Evolutionary conservation across 306 rosid genomes (phyloP), one percentile per base, ranked within the genome.

Genomic region (Rosa lucieae): DNA sequence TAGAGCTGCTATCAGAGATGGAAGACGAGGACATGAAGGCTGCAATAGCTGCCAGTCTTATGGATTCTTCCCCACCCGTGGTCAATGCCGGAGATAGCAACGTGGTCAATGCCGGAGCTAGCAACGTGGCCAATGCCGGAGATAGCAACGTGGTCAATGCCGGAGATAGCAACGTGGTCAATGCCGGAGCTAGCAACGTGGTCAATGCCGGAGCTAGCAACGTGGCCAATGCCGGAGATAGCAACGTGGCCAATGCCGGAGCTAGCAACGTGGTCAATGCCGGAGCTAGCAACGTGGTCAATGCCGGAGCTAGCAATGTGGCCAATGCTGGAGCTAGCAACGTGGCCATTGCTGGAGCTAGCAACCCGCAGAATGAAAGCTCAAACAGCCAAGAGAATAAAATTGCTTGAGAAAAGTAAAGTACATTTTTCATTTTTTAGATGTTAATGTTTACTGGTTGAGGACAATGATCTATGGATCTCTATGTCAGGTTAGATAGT

Each of bases 21-120:
- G 99, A 96, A 85, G 98, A 93, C 59, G 94, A 88, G 74, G 97
- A 93, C 82, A 86, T 95, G 82, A 95, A 85, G 87, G 96, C 97
- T 15, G 97, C 98, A n/a, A 91, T 93, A 84, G 97, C 94, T 47
- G 96, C 98, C 62, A 91, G 99, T 84, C 87, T 90, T 78, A 77
- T 87, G 84, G 98, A 96, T 78, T 83, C 94, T 14, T 58, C 88
- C 72, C 85, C 94, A 2, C 78, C 79, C 23, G 17, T 77, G 42
- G 80, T 74, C 76, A 78, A 42, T 69, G 49, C 80, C 14, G 79
- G 56, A 26, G 67, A n/a, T 20, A 79, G 82, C 39, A 70, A 67
- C 37, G 59, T 17, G 59, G 10, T 8, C 77, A 62, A 49, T 2
- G 80, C 85, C 3, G 88, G 84, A 81, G 56, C 1, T 4, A 49